phyloP scores from a whole-genome alignment of 2,329 filamentous ascomycete species.

The Phyllosticta citriasiana region DNA sequence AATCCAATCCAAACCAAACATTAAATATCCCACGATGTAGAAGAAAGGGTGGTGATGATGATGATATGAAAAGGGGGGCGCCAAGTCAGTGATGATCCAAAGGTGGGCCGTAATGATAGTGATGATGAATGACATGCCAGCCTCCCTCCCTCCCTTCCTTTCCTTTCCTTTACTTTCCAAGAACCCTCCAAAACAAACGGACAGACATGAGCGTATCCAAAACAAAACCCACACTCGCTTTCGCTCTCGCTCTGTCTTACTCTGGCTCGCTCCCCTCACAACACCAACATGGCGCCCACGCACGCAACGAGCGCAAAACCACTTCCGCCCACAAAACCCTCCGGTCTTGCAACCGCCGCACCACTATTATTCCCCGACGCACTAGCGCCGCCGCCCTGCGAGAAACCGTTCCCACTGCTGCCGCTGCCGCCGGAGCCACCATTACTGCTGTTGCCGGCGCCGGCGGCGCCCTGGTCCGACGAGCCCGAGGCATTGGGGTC shows the following conservation, averaged over 20 bases:
- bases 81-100: too few relatives aligned
- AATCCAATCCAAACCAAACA: not conserved
- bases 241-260: not conserved
- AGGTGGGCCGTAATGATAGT: too few relatives aligned
- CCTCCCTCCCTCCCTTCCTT: too few relatives aligned
- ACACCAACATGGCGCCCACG: slow-evolving; percentile 22
- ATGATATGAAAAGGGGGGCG: too few relatives aligned
- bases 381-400: slow-evolving; percentile 11
- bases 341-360: slow-evolving; percentile 13
- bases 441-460: slow-evolving; percentile 10
- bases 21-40: not conserved
- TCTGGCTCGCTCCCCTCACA: slow-evolving; percentile 13
- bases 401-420: slow-evolving; percentile 7
- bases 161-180: too few relatives aligned
- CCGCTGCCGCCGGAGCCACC: slow-evolving; percentile 4
- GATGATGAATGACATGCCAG: too few relatives aligned
- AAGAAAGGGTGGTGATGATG: not conserved
- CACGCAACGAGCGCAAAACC: slow-evolving; percentile 24
- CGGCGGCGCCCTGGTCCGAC: slow-evolving; percentile 18
- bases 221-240: too few relatives aligned
- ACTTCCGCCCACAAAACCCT: slow-evolving; percentile 21
- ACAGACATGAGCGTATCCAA: not conserved
- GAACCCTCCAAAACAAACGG: not conserved
- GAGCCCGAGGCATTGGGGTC: not conserved
- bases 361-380: slow-evolving; percentile 17